These are phyloP conservation scores for Aspergillus diversus DNA, from an alignment of 495 filamentous ascomycete genomes.

Conservation along the genomic window DNA sequence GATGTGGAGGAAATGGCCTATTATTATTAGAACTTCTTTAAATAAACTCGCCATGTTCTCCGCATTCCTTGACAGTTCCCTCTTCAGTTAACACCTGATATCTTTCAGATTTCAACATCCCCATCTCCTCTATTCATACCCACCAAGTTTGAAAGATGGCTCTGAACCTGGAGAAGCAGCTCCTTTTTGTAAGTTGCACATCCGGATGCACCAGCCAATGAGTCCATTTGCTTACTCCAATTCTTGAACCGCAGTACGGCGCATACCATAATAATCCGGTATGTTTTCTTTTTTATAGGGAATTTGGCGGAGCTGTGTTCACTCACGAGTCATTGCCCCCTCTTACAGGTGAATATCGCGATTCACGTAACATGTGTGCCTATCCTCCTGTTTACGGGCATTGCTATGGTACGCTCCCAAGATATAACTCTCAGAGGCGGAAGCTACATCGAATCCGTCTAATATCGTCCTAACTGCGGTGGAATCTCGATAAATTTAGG, in stretches of 20 bases:
- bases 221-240: slow-evolving; percentile 26
- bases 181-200: slow-evolving; percentile 69
- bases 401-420: slow-evolving; percentile 68
- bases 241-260: slow-evolving; percentile 69
- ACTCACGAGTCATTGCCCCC: slow-evolving; percentile 4
- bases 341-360: slow-evolving; percentile 69
- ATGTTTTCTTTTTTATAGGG: slow-evolving; percentile 19
- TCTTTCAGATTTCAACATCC: not conserved
- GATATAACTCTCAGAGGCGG: not conserved
- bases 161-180: slow-evolving; percentile 77
- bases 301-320: slow-evolving; percentile 3
- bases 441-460: slow-evolving; percentile 1
- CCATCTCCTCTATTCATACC: not conserved
- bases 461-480: slow-evolving; percentile 17
- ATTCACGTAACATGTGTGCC: slow-evolving; percentile 94
- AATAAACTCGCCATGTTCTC: not conserved
- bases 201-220: not conserved
- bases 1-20: not conserved
- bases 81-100: not conserved
- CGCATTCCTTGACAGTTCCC: not conserved
- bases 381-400: slow-evolving; percentile 74
- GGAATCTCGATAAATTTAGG: slow-evolving; percentile 50
- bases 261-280: slow-evolving; percentile 89
- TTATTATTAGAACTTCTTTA: not conserved
- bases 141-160: slow-evolving; percentile 55